A percentile compares a stretch with the other conserved stretches of the same genome.
Evolutionary conservation across 176 grass and related monocot species (phyloP).

Genomic region (Zoysia pacifica): DNA sequence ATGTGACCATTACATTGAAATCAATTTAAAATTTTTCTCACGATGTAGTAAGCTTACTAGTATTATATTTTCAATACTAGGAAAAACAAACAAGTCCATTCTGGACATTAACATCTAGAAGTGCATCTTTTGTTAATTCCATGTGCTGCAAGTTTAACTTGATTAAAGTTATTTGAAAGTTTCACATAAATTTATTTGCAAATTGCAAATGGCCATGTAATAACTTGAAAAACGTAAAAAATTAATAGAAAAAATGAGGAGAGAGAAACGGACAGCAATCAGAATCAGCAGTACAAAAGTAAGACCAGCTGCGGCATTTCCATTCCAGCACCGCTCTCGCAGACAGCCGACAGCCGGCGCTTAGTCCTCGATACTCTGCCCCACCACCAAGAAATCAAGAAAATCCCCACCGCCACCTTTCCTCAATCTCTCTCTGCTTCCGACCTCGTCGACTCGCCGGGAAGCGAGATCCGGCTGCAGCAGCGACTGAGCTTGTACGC

Average conservation of each 20-base stretch:
- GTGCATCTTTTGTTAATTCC: too few relatives aligned
- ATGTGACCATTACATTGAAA: too few relatives aligned
- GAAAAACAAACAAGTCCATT: too few relatives aligned
- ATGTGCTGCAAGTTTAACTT: too few relatives aligned
- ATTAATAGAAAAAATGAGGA: neutral
- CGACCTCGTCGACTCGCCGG: constrained; percentile 2
- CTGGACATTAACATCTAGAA: too few relatives aligned
- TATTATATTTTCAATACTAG: too few relatives aligned
- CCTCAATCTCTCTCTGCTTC: constrained; percentile 13
- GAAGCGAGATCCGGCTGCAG: constrained; percentile 16
- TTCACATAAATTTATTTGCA: too few relatives aligned
- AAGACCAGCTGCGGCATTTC: too few relatives aligned
- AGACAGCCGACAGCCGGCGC: neutral
- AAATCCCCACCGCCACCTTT: constrained; percentile 12
- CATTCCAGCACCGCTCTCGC: neutral
- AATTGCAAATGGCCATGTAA: too few relatives aligned
- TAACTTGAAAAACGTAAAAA: neutral
- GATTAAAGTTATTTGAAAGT: too few relatives aligned
- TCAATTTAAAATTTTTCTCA: too few relatives aligned
- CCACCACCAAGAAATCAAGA: constrained; percentile 31
- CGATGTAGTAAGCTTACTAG: too few relatives aligned
- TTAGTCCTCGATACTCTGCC: constrained; percentile 26
- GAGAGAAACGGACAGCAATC: neutral
- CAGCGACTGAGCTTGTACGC: neutral
- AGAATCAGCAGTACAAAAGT: neutral